phyloP scores from a whole-genome alignment of 208 protist genomes.

The Leishmania aethiopica region DNA sequence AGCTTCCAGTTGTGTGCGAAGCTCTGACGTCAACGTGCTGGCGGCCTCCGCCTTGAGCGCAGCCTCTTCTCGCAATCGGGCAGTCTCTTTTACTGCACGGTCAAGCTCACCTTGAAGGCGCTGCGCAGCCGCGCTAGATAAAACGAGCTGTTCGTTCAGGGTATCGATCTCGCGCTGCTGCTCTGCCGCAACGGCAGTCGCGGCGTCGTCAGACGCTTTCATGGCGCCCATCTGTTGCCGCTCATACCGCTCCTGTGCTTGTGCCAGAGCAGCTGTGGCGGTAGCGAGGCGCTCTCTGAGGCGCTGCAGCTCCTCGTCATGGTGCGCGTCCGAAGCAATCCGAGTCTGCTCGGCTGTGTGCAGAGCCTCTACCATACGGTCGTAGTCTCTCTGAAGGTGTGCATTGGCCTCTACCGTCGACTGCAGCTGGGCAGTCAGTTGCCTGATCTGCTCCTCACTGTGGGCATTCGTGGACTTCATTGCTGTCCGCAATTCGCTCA shows the following conservation, averaged over 20 bases:
- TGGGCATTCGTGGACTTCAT: conserved; percentile 6
- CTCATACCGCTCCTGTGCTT: not conserved
- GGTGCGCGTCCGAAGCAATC: not conserved
- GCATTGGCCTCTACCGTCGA: conserved; percentile 3
- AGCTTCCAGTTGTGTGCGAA: not conserved
- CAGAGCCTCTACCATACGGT: conserved; percentile 3
- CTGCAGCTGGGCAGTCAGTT: conserved; percentile 12
- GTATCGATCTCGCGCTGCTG: not conserved
- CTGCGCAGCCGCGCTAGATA: not conserved
- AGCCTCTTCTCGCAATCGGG: not conserved
- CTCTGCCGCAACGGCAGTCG: not conserved
- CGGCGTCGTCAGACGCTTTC: not conserved
- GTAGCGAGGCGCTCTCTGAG: not conserved
- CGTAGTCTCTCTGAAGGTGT: conserved; percentile 13
- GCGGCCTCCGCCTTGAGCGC: not conserved
- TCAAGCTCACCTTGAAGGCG: not conserved
- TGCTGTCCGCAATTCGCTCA: conserved; percentile 7
- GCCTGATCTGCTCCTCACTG: conserved; percentile 15
- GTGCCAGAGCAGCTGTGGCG: not conserved
- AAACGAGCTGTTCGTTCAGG: not conserved
- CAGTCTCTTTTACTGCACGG: not conserved
- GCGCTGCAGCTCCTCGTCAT: conserved; percentile 5
- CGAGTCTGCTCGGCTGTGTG: not conserved
- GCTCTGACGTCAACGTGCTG: not conserved
- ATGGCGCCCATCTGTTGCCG: not conserved